Evolutionary conservation across 2,329 filamentous ascomycete genomes (phyloP).

Genomic region (Pseudocercospora eumusae): DNA sequence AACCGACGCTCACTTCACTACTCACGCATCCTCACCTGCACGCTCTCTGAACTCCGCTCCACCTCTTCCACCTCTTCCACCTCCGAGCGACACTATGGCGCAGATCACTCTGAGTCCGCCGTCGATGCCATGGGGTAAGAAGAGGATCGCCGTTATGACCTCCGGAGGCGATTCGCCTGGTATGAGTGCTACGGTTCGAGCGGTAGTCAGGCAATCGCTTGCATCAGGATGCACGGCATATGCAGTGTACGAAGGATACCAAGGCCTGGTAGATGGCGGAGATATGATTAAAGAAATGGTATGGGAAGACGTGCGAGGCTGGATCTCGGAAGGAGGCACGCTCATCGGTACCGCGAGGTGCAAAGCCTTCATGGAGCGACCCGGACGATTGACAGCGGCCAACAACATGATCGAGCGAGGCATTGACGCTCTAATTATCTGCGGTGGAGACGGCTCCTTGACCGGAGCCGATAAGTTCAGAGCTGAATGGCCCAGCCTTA

Average conservation of each 20-base stretch:
- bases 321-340: slow-evolving; percentile 89
- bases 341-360: slow-evolving; percentile 94
- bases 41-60: not conserved
- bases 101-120: slow-evolving; percentile 37
- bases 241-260: slow-evolving; percentile 82
- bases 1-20: not conserved
- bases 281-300: slow-evolving; percentile 83
- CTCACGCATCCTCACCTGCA: not conserved
- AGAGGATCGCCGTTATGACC: slow-evolving; percentile 85
- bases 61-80: too few relatives aligned
- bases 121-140: slow-evolving; percentile 45
- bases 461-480: slow-evolving; percentile 95
- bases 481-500: slow-evolving; percentile 82
- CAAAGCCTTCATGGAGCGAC: slow-evolving; percentile 85
- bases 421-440: slow-evolving; percentile 95
- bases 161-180: slow-evolving; percentile 91
- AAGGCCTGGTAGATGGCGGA: slow-evolving; percentile 87
- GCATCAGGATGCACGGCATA: slow-evolving; percentile 62
- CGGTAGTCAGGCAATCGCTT: slow-evolving; percentile 88
- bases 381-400: slow-evolving; percentile 78
- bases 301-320: slow-evolving; percentile 94
- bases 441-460: slow-evolving; percentile 92
- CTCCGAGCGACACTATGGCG: slow-evolving; percentile 31
- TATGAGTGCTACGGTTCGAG: slow-evolving; percentile 90
- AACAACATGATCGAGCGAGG: slow-evolving; percentile 93